phyloP scores from a whole-genome alignment of 495 filamentous ascomycete genomes.

The Hypoxylon fragiforme region DNA sequence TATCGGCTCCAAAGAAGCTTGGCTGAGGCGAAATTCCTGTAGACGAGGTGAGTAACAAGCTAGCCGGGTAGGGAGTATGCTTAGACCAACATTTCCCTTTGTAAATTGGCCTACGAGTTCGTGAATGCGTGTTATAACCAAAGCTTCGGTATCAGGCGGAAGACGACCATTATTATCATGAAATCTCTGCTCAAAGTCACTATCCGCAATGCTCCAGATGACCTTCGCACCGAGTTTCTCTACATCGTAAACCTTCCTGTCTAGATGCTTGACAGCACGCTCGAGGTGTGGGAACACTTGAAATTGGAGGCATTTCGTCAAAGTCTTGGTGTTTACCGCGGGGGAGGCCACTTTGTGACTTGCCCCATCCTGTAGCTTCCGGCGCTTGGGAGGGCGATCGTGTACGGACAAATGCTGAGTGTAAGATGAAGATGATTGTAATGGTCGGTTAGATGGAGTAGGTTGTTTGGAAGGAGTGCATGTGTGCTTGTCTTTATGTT shows the following conservation, averaged over 20 bases:
- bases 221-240: slow-evolving; percentile 33
- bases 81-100: slow-evolving; percentile 20
- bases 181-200: slow-evolving; percentile 30
- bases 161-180: slow-evolving; percentile 22
- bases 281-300: slow-evolving; percentile 47
- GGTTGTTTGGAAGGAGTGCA: background rate
- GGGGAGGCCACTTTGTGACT: background rate
- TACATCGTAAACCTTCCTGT: slow-evolving; percentile 26
- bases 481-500: background rate
- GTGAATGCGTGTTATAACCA: slow-evolving; percentile 19
- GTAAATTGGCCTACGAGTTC: slow-evolving; percentile 19
- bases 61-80: background rate
- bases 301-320: slow-evolving; percentile 33
- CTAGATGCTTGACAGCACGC: slow-evolving; percentile 14
- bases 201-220: slow-evolving; percentile 24
- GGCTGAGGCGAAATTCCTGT: slow-evolving; percentile 17
- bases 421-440: background rate
- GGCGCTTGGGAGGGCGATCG: slow-evolving; percentile 15
- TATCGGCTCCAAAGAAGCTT: background rate
- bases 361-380: slow-evolving; percentile 9
- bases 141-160: slow-evolving; percentile 11
- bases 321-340: slow-evolving; percentile 11
- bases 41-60: slow-evolving; percentile 3
- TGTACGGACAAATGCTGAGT: background rate
- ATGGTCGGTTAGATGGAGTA: background rate